A percentile compares a stretch with the other conserved stretches of the same genome.
Conservation (phyloP, 164 flowering plant genomes). For the Vitis rupestris region DNA sequence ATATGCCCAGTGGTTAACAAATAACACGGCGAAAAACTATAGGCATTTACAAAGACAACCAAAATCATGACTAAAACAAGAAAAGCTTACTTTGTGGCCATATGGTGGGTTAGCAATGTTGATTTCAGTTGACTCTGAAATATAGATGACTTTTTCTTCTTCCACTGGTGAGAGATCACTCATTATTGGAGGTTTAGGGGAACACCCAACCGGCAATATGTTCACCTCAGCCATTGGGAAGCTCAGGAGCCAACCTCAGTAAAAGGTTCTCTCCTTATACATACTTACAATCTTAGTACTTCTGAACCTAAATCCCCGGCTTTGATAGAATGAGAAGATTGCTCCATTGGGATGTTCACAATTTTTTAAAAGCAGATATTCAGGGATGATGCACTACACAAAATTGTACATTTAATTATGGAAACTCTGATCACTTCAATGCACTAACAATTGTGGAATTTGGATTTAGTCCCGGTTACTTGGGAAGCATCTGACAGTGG, state of each 20-base stretch:
- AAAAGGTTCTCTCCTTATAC: background rate
- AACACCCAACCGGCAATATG: background rate
- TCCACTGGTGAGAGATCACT: background rate
- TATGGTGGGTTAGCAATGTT: background rate
- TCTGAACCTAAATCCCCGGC: background rate
- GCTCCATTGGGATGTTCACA: background rate
- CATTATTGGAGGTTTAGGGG: background rate
- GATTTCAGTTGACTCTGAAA: background rate
- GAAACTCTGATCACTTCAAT: background rate
- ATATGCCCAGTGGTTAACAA: background rate
- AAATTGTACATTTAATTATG: background rate
- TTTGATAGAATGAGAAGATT: background rate
- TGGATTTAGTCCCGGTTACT: background rate
- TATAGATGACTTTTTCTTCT: background rate
- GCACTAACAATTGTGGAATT: background rate
- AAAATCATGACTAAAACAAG: background rate
- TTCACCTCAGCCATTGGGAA: background rate
- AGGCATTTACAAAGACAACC: too few species aligned
- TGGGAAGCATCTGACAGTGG: background rate
- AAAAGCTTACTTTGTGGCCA: background rate
- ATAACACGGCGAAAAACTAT: too few species aligned
- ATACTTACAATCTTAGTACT: background rate
- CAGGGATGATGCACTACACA: background rate
- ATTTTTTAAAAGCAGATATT: background rate
- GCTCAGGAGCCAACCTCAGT: background rate